These are phyloP conservation scores for Tylopilus sp. DNA, from an alignment of 1,284 basidiomycete genomes.

Conservation along the genomic window DNA sequence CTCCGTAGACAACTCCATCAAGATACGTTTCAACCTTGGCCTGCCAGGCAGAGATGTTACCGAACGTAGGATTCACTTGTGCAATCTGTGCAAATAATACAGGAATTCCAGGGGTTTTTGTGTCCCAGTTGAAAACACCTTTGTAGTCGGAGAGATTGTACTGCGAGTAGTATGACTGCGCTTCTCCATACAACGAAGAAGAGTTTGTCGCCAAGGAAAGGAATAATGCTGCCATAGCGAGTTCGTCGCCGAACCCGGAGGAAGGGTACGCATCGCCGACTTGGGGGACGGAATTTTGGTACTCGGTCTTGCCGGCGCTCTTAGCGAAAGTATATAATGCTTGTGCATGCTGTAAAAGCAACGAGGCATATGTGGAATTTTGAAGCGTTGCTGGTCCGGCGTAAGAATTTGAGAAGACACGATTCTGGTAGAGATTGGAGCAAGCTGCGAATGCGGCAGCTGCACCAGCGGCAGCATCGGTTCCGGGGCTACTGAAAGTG, in stretches of 20 bases:
- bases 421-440: conserved; percentile 71
- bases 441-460: conserved; percentile 86
- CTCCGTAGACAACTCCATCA: conserved; percentile 62
- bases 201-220: conserved; percentile 71
- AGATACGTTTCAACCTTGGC: conserved; percentile 72
- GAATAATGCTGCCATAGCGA: conserved; percentile 72
- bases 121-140: conserved; percentile 86
- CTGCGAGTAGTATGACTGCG: conserved; percentile 57
- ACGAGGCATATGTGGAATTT: conserved; percentile 69
- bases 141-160: conserved; percentile 54
- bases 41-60: conserved; percentile 66
- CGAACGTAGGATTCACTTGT: conserved; percentile 45
- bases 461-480: conserved; percentile 81
- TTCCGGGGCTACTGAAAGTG: conserved; percentile 60
- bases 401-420: conserved; percentile 49
- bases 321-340: conserved; percentile 72
- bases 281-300: conserved; percentile 64
- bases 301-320: conserved; percentile 55
- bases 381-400: conserved; percentile 61
- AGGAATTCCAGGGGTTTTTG: conserved; percentile 70
- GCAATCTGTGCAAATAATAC: conserved; percentile 73
- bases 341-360: conserved; percentile 70
- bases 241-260: conserved; percentile 66
- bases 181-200: conserved; percentile 59
- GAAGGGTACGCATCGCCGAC: conserved; percentile 70